Percentiles rank a stretch among this genome's conserved stretches.
These are phyloP conservation scores for Przewalskia tangutica DNA, from an alignment of 257 asterid genomes.

Conservation along the genomic window DNA sequence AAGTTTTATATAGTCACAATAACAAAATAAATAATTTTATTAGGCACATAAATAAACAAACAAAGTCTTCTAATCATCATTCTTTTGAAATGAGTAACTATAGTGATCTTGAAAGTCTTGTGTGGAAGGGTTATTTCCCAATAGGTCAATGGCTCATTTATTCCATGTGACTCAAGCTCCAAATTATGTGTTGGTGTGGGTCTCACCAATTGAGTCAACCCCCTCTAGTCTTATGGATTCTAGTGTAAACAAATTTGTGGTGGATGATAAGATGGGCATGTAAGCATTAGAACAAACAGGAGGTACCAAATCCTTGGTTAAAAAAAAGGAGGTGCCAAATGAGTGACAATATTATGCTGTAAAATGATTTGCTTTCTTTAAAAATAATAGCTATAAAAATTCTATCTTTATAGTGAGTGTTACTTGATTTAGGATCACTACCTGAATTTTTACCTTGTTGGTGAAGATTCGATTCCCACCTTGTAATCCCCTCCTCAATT, in stretches of 20 bases:
- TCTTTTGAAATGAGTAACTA: not conserved
- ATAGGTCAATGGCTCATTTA: not conserved
- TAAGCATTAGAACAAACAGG: not conserved
- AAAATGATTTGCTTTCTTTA: not conserved
- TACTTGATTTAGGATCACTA: not conserved
- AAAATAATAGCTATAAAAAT: not conserved
- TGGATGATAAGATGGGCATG: not conserved
- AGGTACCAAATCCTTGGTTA: not conserved
- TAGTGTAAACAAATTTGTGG: not conserved
- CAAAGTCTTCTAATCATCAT: not conserved
- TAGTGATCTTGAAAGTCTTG: not conserved
- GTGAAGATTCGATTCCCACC: no score
- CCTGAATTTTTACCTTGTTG: no score
- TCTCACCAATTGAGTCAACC: not conserved
- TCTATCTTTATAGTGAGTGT: not conserved
- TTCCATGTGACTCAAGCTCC: not conserved
- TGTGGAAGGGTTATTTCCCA: not conserved
- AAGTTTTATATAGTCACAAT: no score
- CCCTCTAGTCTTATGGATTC: not conserved
- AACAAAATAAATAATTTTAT: no score
- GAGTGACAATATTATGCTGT: not conserved
- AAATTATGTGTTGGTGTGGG: not conserved
- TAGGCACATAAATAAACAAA: no score
- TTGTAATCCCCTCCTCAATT: no score
- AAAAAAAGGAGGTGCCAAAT: not conserved